Evolutionary conservation across 257 asterid genomes (phyloP).

Genomic region (Agastache rugosa): DNA sequence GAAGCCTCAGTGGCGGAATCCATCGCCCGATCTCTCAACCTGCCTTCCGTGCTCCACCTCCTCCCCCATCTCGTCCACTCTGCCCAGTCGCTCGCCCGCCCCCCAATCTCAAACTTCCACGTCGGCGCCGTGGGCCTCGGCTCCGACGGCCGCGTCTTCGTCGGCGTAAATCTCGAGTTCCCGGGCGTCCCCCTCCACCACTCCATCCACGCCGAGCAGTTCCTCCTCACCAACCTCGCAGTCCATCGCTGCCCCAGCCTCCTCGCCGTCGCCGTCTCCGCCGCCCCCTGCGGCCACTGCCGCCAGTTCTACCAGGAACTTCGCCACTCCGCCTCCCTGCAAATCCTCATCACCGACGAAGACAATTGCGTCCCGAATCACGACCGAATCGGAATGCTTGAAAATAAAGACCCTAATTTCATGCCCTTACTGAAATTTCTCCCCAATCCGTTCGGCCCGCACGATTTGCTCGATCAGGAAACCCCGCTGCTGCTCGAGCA

Average conservation of each 20-base stretch:
- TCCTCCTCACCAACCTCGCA: constrained; percentile 68
- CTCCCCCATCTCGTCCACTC: constrained; percentile 72
- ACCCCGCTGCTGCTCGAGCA: constrained; percentile 73
- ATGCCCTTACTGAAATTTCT: constrained; percentile 57
- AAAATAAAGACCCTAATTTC: constrained; percentile 33
- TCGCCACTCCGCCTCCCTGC: constrained; percentile 59
- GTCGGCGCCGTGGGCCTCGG: constrained; percentile 93
- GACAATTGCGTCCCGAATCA: constrained; percentile 19
- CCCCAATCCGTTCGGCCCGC: constrained; percentile 84
- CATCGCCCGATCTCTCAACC: constrained; percentile 60
- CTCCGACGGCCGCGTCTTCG: constrained; percentile 78
- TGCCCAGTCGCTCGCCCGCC: constrained; percentile 75
- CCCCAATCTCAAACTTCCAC: constrained; percentile 79
- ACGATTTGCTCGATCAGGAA: constrained; percentile 64
- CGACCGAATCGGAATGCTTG: constrained; percentile 15
- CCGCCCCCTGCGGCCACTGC: constrained; percentile 98
- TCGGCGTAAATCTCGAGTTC: constrained; percentile 90
- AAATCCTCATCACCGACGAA: constrained; percentile 59
- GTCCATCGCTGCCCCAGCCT: constrained; percentile 64
- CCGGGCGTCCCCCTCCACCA: constrained; percentile 81
- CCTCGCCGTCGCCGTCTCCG: constrained; percentile 74
- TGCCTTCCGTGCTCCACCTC: constrained; percentile 72
- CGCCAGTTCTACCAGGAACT: constrained; percentile 91
- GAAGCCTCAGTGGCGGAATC: constrained; percentile 70
- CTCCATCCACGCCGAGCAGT: constrained; percentile 93